Conservation (phyloP, 2,329 filamentous ascomycete species). For the Fusarium avenaceum region DNA sequence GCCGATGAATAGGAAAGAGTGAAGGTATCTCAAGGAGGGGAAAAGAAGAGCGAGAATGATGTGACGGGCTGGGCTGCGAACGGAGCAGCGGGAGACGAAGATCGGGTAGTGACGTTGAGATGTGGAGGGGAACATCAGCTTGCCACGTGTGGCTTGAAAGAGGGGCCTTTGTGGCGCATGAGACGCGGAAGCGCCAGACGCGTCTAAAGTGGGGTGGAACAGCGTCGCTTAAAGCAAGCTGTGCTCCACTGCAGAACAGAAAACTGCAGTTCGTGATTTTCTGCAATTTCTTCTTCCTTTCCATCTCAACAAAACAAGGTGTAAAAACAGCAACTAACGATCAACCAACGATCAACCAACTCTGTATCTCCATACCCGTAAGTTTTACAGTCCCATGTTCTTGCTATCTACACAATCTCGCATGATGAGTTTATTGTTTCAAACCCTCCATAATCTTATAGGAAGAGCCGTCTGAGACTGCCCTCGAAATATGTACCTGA, state of each 20-base stretch:
- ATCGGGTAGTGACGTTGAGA: conserved; percentile 37
- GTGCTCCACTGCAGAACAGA: conserved; percentile 34
- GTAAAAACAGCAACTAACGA: neutral
- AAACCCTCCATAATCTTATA: conserved; percentile 57
- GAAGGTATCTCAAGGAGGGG: conserved; percentile 15
- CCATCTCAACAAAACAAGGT: conserved; percentile 13
- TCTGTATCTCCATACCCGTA: conserved; percentile 12
- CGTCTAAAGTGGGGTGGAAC: conserved; percentile 28
- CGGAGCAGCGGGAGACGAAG: conserved; percentile 14
- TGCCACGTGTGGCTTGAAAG: conserved; percentile 22
- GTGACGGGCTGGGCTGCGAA: conserved; percentile 29
- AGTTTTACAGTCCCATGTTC: conserved; percentile 10
- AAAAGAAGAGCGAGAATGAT: conserved; percentile 27
- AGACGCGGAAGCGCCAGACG: conserved; percentile 1
- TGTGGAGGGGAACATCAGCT: conserved; percentile 11
- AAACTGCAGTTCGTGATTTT: conserved; percentile 37
- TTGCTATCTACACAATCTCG: conserved; percentile 41
- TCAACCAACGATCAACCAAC: conserved; percentile 2
- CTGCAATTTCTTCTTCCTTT: conserved; percentile 41
- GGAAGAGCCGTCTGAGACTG: conserved; percentile 64
- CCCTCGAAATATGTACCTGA: conserved; percentile 46
- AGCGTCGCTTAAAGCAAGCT: conserved; percentile 30
- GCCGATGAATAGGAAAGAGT: conserved; percentile 6
- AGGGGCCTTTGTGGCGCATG: conserved; percentile 13
- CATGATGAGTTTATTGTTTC: conserved; percentile 60